Conservation (phyloP, 306 rosid genomes). For the Prunus davidiana region DNA sequence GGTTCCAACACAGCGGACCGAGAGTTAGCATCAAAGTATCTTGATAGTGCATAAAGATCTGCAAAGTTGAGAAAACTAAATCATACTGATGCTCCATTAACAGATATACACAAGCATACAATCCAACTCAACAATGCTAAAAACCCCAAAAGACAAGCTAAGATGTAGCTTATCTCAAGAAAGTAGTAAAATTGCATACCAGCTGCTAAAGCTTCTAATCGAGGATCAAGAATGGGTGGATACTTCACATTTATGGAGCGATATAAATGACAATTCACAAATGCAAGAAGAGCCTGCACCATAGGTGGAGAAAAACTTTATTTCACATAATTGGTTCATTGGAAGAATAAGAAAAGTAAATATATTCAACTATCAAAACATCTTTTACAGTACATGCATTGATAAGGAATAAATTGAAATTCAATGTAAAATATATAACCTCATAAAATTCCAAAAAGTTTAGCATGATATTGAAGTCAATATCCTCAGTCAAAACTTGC, state of each 20-base stretch:
- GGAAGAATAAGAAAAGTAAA: not conserved
- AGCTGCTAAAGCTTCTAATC: conserved; percentile 76
- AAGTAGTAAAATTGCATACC: conserved; percentile 33
- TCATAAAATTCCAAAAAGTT: conserved; percentile 78
- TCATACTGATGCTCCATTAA: not conserved
- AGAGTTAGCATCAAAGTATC: conserved; percentile 53
- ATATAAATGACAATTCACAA: conserved; percentile 72
- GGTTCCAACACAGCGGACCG: conserved; percentile 37
- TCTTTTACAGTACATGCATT: not conserved
- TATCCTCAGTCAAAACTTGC: conserved; percentile 76
- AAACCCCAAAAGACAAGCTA: conserved; percentile 1
- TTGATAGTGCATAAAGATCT: conserved; percentile 81
- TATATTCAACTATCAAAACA: not conserved
- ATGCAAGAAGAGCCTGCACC: conserved; percentile 69
- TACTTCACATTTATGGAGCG: conserved; percentile 74
- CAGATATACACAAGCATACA: not conserved
- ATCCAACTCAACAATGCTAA: conserved; percentile 5
- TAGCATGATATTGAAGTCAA: conserved; percentile 69
- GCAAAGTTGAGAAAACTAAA: conserved; percentile 20
- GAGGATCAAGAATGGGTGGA: conserved; percentile 82
- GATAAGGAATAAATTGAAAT: not conserved
- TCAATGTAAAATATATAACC: conserved; percentile 34
- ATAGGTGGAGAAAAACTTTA: not conserved
- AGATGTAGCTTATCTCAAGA: not conserved
- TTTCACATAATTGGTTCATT: not conserved